Conservation (phyloP, 257 asterid species). For the Solanum pimpinellifolium region DNA sequence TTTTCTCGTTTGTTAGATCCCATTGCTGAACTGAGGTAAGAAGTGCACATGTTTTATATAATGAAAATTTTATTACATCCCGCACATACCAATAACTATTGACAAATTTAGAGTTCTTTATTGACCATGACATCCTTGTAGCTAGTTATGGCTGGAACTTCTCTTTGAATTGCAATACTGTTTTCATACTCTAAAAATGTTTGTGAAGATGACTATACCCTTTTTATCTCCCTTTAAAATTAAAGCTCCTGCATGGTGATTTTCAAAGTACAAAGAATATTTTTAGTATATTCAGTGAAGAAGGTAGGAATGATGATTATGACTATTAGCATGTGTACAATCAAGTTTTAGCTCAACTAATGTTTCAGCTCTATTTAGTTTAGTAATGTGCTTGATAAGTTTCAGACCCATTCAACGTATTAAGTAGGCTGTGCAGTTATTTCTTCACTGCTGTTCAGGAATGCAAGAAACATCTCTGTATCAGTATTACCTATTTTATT, state of each 20-base stretch:
- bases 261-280: neutral
- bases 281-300: neutral
- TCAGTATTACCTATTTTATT: neutral
- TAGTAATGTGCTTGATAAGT: neutral
- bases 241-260: neutral
- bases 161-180: neutral
- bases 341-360: neutral
- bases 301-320: neutral
- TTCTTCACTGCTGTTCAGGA: neutral
- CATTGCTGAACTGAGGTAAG: slow-evolving; percentile 61
- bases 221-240: neutral
- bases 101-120: neutral
- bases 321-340: neutral
- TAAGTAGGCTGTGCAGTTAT: neutral
- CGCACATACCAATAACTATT: neutral
- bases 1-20: slow-evolving; percentile 54
- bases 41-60: neutral
- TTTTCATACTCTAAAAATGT: neutral
- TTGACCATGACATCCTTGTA: neutral
- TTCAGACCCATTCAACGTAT: neutral
- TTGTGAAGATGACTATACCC: neutral
- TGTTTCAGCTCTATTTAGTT: neutral
- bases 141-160: neutral
- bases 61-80: neutral
- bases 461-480: neutral